A percentile compares a stretch with the other conserved stretches of the same genome.
Conservation (phyloP, 169 alveolate species). For the Cyclospora cayetanensis region DNA sequence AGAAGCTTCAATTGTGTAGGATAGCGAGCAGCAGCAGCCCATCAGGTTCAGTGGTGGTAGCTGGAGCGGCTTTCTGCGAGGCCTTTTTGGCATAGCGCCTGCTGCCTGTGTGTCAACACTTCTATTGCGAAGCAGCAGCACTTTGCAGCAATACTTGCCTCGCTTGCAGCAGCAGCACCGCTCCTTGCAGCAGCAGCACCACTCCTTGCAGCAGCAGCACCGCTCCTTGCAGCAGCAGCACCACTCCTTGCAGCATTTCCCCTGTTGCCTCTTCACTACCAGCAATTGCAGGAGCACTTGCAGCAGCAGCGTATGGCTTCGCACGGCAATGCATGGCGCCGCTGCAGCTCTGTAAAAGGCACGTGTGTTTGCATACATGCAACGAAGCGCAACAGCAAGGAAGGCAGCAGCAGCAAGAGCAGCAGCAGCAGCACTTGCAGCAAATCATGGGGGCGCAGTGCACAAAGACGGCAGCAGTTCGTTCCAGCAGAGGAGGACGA, state of each 20-base stretch:
- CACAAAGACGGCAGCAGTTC: constrained; percentile 31
- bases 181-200: not conserved
- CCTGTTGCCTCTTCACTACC: too few relatives aligned
- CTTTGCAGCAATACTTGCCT: not conserved
- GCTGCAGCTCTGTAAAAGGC: constrained; percentile 10
- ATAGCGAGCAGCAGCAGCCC: not conserved
- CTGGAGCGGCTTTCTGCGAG: too few relatives aligned
- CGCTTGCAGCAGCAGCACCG: not conserved
- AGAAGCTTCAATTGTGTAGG: not conserved
- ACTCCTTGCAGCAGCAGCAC: not conserved
- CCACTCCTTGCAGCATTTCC: not conserved
- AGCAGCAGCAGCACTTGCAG: constrained; percentile 21
- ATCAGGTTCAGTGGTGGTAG: not conserved
- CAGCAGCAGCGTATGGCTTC: constrained; percentile 33
- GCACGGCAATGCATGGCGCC: constrained; percentile 38
- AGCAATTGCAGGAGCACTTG: not conserved
- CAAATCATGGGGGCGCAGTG: constrained; percentile 42
- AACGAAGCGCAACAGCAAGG: too few relatives aligned
- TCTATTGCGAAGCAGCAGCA: not conserved
- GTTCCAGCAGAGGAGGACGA: not conserved
- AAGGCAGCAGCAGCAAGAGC: constrained; percentile 27
- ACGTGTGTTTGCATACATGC: not conserved
- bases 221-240: not conserved
- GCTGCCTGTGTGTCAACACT: not conserved
- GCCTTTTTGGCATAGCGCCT: too few relatives aligned